Base-by-base conservation (phyloP, 164 flowering plant species). In the Nymphaea colorata region DNA sequence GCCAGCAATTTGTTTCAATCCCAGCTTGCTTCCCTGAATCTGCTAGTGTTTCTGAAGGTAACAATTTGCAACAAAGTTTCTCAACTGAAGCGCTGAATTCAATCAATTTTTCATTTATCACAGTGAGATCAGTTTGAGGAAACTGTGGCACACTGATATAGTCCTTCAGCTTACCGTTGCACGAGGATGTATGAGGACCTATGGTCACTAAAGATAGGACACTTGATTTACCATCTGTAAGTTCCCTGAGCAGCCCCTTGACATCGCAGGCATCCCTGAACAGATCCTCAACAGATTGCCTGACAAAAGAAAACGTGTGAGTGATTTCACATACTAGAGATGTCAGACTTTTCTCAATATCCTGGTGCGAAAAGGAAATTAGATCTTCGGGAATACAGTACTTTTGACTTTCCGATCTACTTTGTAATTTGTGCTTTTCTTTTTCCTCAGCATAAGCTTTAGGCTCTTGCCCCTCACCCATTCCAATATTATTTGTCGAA, bases 361-460 rank as follows among this genome's bases (percentile, higher is more conserved):
- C 81, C 18, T 47, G 12, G 62, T 64, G 63, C 65, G 75, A 57
- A 64, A 73, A 61, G 71, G 65, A 68, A 66, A 57, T 79, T 68
- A 63, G 73, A 74, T 62, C 69, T 72, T 47, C 75, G 70, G 57
- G 69, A 64, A 51, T 82, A 82, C 68, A 68, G 15, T 11, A 75
- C 70, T 62, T 79, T 69, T 66, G 69, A 45, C 68, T 72, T 42
- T 69, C 73, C 76, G 80, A 36, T 55, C 77, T 75, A 69, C 71
- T 17, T 66, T 76, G 75, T 70, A 66, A 67, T 41, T 66, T 68
- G 45, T 59, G 60, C 66, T 75, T 74, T 64, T 73, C 76, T 42
- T 61, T 6, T 43, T 60, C 57, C 36, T 25, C 36, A 64, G 53
- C 57, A 67, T 71, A 65, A 65, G 57, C 63, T 65, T 69, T 66